Evolutionary conservation across 2,329 filamentous ascomycete genomes (phyloP), one percentile per base, ranked within the genome.

Genomic region (Pseudocercospora vitis): DNA sequence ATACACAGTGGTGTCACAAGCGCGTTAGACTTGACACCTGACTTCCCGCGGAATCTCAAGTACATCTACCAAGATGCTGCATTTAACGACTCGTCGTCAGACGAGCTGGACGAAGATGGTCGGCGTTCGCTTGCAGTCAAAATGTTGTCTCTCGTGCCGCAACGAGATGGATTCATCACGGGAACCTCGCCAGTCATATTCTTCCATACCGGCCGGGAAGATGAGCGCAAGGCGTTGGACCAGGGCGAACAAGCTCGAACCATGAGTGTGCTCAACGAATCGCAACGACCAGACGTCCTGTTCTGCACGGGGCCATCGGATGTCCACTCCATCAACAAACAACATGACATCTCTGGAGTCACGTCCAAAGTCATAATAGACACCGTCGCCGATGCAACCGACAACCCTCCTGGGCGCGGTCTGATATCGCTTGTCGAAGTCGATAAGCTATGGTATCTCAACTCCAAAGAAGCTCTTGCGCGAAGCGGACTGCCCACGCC

Each of bases 1-100:
- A 48, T 53, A 26, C 48, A 47, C 42, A 45, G 50, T 16, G 50
- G 50, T 35, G 50, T 52, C 50, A 52, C 50, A 12, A 47, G 40
- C n/a, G 50, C 42, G 21, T 35, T 47, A 12, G 42, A 52, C 16
- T 32, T 52, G 5, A 52, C 32, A 7, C 42, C 50, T 11, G 50
- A 52, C 32, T 47, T 52, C 23, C 50, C 50, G 7, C 42, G 50
- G 11, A 52, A 52, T 23, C 44, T 48, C 18, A 52, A 52, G 19
- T 47, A 47, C 31, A 44, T 52, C 3, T 52, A 52, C 33, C 50
- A 48, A 21, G 50, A 52, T 14, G 42, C 29, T 3, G 40, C 50
- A 12, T 52, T 52, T 16, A 48, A 31, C 8, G 50, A 52, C 9
- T 16, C 42, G 7, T 28, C 31, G 31, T 18, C 26, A 11, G 28